Conservation (phyloP, 768 basidiomycete species). For the Serendipita indica region DNA sequence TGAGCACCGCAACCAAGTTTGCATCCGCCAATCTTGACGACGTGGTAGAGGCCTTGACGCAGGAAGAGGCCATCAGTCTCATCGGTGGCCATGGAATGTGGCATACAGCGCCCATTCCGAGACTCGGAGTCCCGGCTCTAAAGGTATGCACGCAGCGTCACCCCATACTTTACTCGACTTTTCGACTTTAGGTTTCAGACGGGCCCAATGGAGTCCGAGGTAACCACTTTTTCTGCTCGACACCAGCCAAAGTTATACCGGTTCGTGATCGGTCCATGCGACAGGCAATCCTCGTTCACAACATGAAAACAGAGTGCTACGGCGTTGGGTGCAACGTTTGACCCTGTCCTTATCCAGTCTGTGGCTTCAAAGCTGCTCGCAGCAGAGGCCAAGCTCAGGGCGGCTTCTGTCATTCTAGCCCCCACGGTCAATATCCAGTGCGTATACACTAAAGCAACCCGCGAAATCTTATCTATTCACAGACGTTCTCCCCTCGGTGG, state of each 20-base stretch:
- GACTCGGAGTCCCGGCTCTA: constrained; percentile 55
- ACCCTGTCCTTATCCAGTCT: constrained; percentile 44
- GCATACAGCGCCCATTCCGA: constrained; percentile 51
- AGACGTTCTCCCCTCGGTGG: constrained; percentile 23
- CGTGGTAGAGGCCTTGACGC: constrained; percentile 49
- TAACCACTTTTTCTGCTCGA: constrained; percentile 66
- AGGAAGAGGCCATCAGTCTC: constrained; percentile 57
- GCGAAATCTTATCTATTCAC: too few relatives aligned
- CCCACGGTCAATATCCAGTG: constrained; percentile 83
- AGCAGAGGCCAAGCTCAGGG: constrained; percentile 52
- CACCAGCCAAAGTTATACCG: constrained; percentile 65
- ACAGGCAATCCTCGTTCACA: neutral
- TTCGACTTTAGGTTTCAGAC: constrained; percentile 43
- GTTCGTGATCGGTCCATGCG: constrained; percentile 22
- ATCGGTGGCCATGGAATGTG: constrained; percentile 66
- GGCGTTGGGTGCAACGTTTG: constrained; percentile 62
- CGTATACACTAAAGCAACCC: too few relatives aligned
- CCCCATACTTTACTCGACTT: neutral
- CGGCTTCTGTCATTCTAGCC: constrained; percentile 55
- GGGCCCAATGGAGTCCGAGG: constrained; percentile 67
- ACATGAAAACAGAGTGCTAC: constrained; percentile 38
- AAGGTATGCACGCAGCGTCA: constrained; percentile 31
- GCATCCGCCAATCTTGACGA: constrained; percentile 45
- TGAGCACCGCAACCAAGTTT: constrained; percentile 43
- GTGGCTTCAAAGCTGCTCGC: constrained; percentile 53